phyloP scores from a whole-genome alignment of 169 alveolate genomes.

The Perkinsus olseni region DNA sequence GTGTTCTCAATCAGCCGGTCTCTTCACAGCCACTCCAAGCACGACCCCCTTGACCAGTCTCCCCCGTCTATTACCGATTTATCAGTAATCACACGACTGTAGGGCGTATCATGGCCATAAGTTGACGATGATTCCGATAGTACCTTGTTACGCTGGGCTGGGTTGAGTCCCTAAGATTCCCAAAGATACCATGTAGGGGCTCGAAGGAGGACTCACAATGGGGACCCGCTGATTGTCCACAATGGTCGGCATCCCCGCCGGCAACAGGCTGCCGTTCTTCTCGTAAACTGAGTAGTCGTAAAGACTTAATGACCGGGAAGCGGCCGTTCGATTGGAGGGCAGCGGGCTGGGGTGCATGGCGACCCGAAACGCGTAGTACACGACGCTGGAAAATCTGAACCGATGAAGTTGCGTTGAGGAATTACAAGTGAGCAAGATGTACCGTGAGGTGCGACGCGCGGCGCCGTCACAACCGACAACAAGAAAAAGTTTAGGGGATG shows the following conservation, averaged over 20 bases:
- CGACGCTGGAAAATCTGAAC: not conserved
- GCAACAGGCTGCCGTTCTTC: not conserved
- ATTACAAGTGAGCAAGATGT: not conserved
- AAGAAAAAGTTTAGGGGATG: too few species aligned
- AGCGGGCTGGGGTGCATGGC: not conserved
- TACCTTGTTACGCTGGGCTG: not conserved
- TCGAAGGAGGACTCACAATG: not conserved
- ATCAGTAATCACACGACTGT: not conserved
- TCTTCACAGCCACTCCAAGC: too few species aligned
- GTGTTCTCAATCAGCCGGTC: too few species aligned
- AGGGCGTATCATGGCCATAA: not conserved
- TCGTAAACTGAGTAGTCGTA: not conserved
- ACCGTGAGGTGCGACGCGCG: not conserved
- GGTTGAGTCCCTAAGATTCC: not conserved
- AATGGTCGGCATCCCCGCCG: not conserved
- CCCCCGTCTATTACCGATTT: not conserved
- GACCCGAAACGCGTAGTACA: not conserved
- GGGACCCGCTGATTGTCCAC: not conserved
- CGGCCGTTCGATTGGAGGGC: not conserved
- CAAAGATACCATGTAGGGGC: too few species aligned
- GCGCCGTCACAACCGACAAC: too few species aligned
- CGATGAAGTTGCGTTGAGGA: not conserved
- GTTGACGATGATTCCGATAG: not conserved
- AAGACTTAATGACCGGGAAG: not conserved
- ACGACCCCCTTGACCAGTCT: too few species aligned